These are phyloP conservation scores for Mucor sp. DNA, from an alignment of 371 early-diverging fungal genomes.

Conservation along the genomic window DNA sequence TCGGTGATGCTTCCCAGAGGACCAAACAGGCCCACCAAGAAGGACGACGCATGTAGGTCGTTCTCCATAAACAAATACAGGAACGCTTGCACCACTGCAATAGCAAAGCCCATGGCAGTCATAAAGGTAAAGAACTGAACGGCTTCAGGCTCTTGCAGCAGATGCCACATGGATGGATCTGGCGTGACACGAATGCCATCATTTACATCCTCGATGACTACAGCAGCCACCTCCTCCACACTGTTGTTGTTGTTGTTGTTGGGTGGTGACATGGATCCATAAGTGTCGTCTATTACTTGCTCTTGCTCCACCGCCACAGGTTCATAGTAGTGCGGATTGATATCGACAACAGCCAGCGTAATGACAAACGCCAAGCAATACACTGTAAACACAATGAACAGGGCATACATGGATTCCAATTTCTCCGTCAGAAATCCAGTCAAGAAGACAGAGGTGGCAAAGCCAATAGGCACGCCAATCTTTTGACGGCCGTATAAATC, in stretches of 20 bases:
- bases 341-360: conserved; percentile 9
- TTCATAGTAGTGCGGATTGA: conserved; percentile 12
- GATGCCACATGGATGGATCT: conserved; percentile 23
- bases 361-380: conserved; percentile 26
- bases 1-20: conserved; percentile 40
- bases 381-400: conserved; percentile 27
- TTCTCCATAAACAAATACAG: conserved; percentile 36
- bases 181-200: not conserved
- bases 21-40: conserved; percentile 34
- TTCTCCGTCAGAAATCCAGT: conserved; percentile 31
- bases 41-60: conserved; percentile 30
- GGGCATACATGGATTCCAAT: conserved; percentile 26
- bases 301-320: not conserved
- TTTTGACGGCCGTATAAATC: conserved; percentile 41
- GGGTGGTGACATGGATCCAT: conserved; percentile 8
- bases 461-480: conserved; percentile 37
- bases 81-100: conserved; percentile 33
- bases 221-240: not conserved
- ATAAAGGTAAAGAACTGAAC: conserved; percentile 31
- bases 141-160: conserved; percentile 22
- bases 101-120: conserved; percentile 22
- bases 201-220: conserved; percentile 2
- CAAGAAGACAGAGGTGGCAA: conserved; percentile 35
- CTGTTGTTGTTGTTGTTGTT: not conserved
- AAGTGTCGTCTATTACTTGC: not conserved